Evolutionary conservation across 176 grass and related monocot genomes (phyloP).

Genomic region (Rhynchospora tenuis): DNA sequence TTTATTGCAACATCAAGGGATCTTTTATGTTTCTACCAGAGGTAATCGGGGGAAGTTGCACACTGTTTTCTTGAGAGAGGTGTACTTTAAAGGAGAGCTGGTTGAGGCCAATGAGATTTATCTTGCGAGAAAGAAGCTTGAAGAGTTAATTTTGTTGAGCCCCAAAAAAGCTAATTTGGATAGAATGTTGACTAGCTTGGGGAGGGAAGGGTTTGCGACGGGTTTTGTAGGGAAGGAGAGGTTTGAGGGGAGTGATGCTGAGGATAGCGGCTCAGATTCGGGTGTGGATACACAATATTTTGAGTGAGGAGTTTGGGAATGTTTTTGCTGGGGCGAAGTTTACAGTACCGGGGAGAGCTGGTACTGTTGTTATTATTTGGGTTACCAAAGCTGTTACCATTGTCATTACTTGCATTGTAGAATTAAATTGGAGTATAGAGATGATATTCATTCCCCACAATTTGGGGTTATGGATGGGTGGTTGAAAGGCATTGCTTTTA

Average conservation of each 20-base stretch:
- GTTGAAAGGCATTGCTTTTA: neutral
- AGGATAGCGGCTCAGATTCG: slow-evolving; percentile 63
- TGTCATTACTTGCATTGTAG: neutral
- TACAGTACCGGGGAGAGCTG: neutral
- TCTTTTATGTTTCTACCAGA: slow-evolving; percentile 84
- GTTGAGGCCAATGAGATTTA: slow-evolving; percentile 51
- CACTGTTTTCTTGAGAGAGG: slow-evolving; percentile 76
- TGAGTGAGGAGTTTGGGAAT: slow-evolving; percentile 35
- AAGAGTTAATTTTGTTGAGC: slow-evolving; percentile 64
- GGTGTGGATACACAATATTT: slow-evolving; percentile 85
- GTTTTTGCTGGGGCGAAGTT: neutral
- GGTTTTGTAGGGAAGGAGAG: slow-evolving; percentile 22
- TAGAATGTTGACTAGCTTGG: slow-evolving; percentile 78
- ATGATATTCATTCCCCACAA: neutral
- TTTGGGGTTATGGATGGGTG: neutral
- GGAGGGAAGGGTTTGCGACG: slow-evolving; percentile 36
- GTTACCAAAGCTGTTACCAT: neutral
- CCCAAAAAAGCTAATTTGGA: slow-evolving; percentile 74
- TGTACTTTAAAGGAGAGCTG: slow-evolving; percentile 67
- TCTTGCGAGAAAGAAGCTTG: slow-evolving; percentile 38
- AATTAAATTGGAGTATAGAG: neutral
- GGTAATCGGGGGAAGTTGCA: slow-evolving; percentile 85
- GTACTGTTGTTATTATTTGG: neutral
- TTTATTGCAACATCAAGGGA: slow-evolving; percentile 74
- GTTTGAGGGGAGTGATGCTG: slow-evolving; percentile 12